Percentiles rank a stretch among this genome's conserved stretches.
phyloP scores from a whole-genome alignment of 768 basidiomycete species.

The Tulasnella sp. region DNA sequence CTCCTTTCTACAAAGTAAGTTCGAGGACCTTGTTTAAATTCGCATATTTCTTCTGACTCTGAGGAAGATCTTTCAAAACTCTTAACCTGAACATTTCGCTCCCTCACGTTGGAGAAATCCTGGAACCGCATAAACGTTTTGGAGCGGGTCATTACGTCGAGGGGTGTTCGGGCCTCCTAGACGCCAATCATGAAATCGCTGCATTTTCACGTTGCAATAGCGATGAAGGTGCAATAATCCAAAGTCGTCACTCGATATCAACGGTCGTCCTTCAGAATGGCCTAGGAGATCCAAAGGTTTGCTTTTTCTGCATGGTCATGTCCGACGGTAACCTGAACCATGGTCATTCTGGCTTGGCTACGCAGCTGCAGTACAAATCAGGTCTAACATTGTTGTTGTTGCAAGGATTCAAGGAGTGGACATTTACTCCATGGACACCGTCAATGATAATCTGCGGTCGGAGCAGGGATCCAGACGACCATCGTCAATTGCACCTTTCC shows the following conservation, averaged over 20 bases:
- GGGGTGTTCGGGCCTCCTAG: not conserved
- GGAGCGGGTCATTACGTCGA: not conserved
- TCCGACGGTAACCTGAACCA: not conserved
- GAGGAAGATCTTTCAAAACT: not conserved
- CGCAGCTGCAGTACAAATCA: not conserved
- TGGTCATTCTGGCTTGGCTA: not conserved
- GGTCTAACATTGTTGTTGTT: not conserved
- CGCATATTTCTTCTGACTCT: not conserved
- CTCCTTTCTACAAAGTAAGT: not conserved
- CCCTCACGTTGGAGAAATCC: not conserved
- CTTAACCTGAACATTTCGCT: not conserved
- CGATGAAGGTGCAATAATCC: not conserved
- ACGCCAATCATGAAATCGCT: not conserved
- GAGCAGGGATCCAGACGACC: not conserved
- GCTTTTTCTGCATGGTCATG: not conserved
- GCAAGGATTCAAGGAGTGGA: not conserved
- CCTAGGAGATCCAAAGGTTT: not conserved
- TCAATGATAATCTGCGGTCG: not conserved
- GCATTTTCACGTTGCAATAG: not conserved
- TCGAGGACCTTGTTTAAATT: not conserved
- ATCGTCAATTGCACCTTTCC: not conserved
- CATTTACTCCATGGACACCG: not conserved
- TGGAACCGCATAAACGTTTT: not conserved
- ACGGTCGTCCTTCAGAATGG: not conserved
- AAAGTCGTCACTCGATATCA: not conserved